These are phyloP conservation scores for Saksenaea oblongispora DNA, from an alignment of 371 early-diverging fungal species.

Conservation along the genomic window DNA sequence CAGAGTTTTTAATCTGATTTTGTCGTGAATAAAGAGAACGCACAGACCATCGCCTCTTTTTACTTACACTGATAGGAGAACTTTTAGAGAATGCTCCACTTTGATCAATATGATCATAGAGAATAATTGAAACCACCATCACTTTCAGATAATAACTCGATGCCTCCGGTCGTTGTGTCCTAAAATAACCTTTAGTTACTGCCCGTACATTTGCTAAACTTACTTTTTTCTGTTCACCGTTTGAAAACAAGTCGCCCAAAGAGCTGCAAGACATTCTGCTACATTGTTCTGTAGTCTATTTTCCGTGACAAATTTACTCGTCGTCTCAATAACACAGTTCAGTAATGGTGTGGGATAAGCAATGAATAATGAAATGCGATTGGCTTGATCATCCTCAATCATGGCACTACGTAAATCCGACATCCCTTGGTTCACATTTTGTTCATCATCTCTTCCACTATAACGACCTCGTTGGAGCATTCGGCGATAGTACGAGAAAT, in stretches of 20 bases:
- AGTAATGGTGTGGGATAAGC: conserved; percentile 95
- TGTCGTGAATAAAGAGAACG: neutral
- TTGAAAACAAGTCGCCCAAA: conserved; percentile 73
- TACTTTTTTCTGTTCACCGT: conserved; percentile 60
- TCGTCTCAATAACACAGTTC: conserved; percentile 82
- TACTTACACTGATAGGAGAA: conserved; percentile 79
- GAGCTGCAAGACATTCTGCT: conserved; percentile 64
- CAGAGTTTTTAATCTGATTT: conserved; percentile 59
- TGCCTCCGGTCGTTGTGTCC: conserved; percentile 50
- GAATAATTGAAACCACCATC: conserved; percentile 84
- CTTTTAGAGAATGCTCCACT: conserved; percentile 77
- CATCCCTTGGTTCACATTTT: conserved; percentile 12
- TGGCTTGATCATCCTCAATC: conserved; percentile 86
- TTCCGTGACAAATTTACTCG: conserved; percentile 55
- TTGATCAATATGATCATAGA: conserved; percentile 90
- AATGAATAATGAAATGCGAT: conserved; percentile 92
- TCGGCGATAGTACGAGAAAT: conserved; percentile 94
- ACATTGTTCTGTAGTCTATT: conserved; percentile 50
- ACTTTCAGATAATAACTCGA: conserved; percentile 72
- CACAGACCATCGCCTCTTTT: neutral
- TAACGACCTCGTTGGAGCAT: conserved; percentile 75
- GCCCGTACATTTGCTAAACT: neutral
- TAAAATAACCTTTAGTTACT: conserved; percentile 12
- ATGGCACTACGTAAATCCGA: conserved; percentile 59
- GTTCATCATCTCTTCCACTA: conserved; percentile 7